phyloP scores from a whole-genome alignment of 2,329 filamentous ascomycete species.

The Scedosporium dehoogii region DNA sequence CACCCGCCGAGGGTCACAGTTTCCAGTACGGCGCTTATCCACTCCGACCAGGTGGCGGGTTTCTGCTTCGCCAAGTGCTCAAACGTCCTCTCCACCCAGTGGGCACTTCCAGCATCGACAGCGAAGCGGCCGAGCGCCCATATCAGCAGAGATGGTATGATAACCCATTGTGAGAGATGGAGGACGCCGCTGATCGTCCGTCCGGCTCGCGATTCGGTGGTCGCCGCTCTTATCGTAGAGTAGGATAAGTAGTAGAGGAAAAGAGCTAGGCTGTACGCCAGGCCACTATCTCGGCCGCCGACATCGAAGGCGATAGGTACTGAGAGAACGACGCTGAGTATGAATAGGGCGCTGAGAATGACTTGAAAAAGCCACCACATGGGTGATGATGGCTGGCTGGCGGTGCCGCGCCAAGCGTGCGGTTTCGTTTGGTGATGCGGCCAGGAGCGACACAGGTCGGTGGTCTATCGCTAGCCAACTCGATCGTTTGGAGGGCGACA shows the following conservation, averaged over 20 bases:
- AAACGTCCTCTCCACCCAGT: slow-evolving; percentile 77
- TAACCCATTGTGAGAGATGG: slow-evolving; percentile 71
- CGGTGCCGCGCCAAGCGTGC: slow-evolving; percentile 5
- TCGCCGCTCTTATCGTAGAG: slow-evolving; percentile 69
- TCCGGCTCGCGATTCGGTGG: slow-evolving; percentile 68
- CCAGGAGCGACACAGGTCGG: neutral
- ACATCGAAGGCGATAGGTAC: slow-evolving; percentile 98
- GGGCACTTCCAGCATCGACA: slow-evolving; percentile 66
- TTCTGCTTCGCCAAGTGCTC: slow-evolving; percentile 52
- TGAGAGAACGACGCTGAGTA: slow-evolving; percentile 86
- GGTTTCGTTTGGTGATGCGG: neutral
- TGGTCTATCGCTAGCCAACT: neutral
- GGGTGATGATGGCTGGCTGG: slow-evolving; percentile 14
- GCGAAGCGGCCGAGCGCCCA: slow-evolving; percentile 95
- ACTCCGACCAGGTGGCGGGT: slow-evolving; percentile 63
- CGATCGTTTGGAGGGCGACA: neutral
- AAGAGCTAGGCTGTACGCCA: slow-evolving; percentile 85
- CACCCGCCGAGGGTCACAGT: slow-evolving; percentile 72
- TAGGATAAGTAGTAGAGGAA: slow-evolving; percentile 87
- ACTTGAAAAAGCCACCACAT: slow-evolving; percentile 80
- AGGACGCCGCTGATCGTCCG: slow-evolving; percentile 60
- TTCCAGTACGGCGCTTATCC: slow-evolving; percentile 76
- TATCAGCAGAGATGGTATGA: slow-evolving; percentile 79
- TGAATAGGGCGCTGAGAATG: slow-evolving; percentile 72
- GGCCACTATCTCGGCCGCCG: slow-evolving; percentile 83